Base-by-base conservation (phyloP, 352 stramenopile species). In the Lagenidium giganteum region DNA sequence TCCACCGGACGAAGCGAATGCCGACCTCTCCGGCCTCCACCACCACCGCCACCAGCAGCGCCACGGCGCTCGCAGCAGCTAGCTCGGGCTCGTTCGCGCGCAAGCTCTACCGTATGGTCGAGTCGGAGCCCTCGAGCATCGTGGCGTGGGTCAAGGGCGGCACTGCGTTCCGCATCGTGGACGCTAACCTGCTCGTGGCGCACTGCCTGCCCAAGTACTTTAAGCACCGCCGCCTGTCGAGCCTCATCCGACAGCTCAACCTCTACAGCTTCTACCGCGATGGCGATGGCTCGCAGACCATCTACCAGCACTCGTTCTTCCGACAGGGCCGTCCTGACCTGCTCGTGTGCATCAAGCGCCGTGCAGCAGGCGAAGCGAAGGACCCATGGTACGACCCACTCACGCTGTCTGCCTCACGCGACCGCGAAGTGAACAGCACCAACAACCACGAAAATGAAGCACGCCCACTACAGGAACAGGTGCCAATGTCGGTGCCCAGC, bases 241-340 rank as follows among this genome's bases (percentile, higher is more conserved):
- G 68, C 44, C 57, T 93, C 17, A 88, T 93, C 43, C 81, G 81
- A 11, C 81, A 93, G 66, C 58, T 93, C 40, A 93, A 93, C 60
- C 91, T 92, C 44, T 93, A 93, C 76, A 87, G 71, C 61, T 93
- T 93, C 36, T 90, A 92, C 56, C 84, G 84, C 39, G 80, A 91
- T 40, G 78, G 79, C 37, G 74, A 87, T 32, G 74, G 74, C n/a
- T 71, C 81, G 51, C 51, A 82, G 30, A 83, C 73, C 13, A 87
- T 87, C 39, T 87, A 87, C 62, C 74, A 87, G 52, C 74, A 87
- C 51, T 79, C 67, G 25, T 82, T 80, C 54, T 87, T 87, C 51
- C 74, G 74, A 11, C 80, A 87, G 59, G 74, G 64, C n/a, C 69
- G 74, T 2, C 71, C 74, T 9, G 74, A 87, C 34, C 41, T 87